Evolutionary conservation across 139 green algal genomes (phyloP).

Genomic region (Chlorella sorokiniana): DNA sequence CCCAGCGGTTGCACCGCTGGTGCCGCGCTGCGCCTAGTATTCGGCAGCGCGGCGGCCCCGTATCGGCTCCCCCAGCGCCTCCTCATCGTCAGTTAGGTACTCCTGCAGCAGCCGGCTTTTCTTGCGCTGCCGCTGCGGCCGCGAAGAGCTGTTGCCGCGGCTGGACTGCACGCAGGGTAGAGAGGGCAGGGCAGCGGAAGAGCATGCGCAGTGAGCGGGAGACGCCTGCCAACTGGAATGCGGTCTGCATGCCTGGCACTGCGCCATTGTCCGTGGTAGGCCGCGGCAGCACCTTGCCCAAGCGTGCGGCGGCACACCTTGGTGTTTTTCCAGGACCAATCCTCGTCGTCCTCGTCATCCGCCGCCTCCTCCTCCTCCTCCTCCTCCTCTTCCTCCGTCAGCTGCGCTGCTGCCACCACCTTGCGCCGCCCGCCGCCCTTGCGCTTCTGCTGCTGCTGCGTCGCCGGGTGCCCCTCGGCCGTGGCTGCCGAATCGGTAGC

Average conservation of each 20-base stretch:
- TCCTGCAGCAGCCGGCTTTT: conserved; percentile 27
- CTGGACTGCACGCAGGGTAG: neutral
- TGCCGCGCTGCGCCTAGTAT: too few species aligned
- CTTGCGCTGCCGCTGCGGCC: conserved; percentile 28
- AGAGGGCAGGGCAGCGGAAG: neutral
- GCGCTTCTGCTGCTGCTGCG: neutral
- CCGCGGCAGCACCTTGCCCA: too few species aligned
- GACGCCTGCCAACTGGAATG: too few species aligned
- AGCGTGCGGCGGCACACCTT: too few species aligned
- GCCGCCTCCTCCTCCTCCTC: neutral
- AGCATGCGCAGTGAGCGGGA: too few species aligned
- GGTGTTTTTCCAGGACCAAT: neutral
- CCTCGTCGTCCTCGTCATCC: neutral
- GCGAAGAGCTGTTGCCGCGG: neutral
- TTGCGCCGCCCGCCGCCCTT: neutral
- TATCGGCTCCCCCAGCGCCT: neutral
- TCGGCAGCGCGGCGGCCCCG: neutral
- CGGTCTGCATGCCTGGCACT: too few species aligned
- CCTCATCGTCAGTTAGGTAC: conserved; percentile 18
- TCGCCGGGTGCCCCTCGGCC: neutral
- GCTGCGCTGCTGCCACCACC: neutral
- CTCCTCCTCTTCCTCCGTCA: neutral
- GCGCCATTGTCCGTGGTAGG: too few species aligned
- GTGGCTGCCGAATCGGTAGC: neutral
- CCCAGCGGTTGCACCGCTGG: too few species aligned